phyloP scores from a whole-genome alignment of 2,329 filamentous ascomycete species.

The Fusarium poae region DNA sequence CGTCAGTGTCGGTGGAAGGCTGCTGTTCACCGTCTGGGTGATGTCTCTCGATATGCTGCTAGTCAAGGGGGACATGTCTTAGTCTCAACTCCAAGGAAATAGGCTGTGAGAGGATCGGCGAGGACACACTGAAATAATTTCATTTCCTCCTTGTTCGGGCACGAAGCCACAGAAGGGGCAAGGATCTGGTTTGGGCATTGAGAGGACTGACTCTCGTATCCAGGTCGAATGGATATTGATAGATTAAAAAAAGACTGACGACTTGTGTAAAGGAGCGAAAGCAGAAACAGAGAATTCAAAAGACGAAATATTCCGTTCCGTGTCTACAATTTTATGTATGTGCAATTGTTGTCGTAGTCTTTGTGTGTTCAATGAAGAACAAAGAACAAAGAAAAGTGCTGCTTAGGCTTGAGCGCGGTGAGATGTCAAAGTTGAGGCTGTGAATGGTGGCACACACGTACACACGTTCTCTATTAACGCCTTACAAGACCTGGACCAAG shows the following conservation, averaged over 20 bases:
- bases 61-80: conserved; percentile 21
- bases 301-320: background rate
- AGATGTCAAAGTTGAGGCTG: conserved; percentile 37
- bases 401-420: conserved; percentile 17
- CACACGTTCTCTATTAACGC: background rate
- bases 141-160: conserved; percentile 50
- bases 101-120: conserved; percentile 11
- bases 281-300: background rate
- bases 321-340: conserved; percentile 1
- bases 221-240: background rate
- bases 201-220: conserved; percentile 5
- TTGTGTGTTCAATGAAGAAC: background rate
- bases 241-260: background rate
- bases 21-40: conserved; percentile 44
- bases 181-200: conserved; percentile 30
- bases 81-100: conserved; percentile 21
- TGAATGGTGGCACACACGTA: conserved; percentile 38
- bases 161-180: conserved; percentile 57
- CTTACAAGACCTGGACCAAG: background rate
- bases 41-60: conserved; percentile 52
- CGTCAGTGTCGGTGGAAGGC: conserved; percentile 24
- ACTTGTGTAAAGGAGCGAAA: conserved; percentile 1
- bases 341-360: background rate
- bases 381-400: conserved; percentile 27
- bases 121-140: conserved; percentile 53